Base-by-base conservation (phyloP, 129 eudicot genomes). In the Pulicaria dysenterica region DNA sequence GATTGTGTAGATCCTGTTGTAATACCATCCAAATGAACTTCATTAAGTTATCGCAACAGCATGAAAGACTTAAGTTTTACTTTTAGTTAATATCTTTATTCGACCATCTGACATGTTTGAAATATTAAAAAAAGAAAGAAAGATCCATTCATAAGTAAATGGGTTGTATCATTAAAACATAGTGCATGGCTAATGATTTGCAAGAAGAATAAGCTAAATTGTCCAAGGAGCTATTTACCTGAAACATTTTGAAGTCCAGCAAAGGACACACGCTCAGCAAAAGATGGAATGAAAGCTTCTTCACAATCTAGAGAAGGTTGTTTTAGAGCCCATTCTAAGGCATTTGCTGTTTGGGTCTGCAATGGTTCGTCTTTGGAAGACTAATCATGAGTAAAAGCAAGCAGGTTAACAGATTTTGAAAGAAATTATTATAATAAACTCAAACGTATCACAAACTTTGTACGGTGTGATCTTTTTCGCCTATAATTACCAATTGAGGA, bases 241-340 rank as follows among this genome's bases (percentile, higher is more conserved):
- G 92, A 74, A 76, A 86, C 74, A 64, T 79, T 79, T 67, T 89
- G 96, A 84, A 89, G 82, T 55, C 88, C 96, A 58, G 90, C 85
- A 57, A 89, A 89, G 53, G 92, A 86, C 40, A 86, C 72, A 42
- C 83, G 90, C 76, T 89, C 96, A 37, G 90, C 88, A n/a, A 77
- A 69, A 1, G 92, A 74, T 8, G 92, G 96, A 55, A 84, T 72
- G 75, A 84, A 89, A 75, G 77, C 75, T 53, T 79, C 58, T 36
- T 78, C 84, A 63, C 77, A 84, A 73, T 89, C 96, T 78, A 80
- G 41, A 42, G 59, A 68, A 38, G 68, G 79, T 67, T 82, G 72
- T 64, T 72, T 86, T 79, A 82, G 73, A 57, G 92, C 83, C 96
- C 96, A 89, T 62, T 63, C 76, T 48, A 89, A 74, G 54, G 89